Conservation (phyloP, 371 early-diverging fungal genomes). For the Mucor indicus region DNA sequence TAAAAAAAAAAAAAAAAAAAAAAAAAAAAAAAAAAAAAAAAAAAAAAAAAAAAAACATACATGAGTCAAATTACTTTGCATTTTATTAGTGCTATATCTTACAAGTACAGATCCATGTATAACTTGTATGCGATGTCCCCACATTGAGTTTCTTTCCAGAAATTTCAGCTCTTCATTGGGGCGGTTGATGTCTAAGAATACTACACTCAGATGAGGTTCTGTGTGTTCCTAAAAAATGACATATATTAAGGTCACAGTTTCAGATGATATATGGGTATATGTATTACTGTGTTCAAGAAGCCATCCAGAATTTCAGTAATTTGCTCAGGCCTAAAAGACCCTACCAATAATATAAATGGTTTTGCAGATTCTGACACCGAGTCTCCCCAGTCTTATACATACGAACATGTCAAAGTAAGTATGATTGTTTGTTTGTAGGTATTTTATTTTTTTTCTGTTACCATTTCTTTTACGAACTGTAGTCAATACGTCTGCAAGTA, state of each 20-base stretch:
- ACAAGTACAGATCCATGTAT: constrained; percentile 51
- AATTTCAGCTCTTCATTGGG: constrained; percentile 53
- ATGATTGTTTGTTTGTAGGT: not conserved
- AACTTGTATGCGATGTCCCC: constrained; percentile 39
- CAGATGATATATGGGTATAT: not conserved
- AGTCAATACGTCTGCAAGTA: constrained; percentile 55
- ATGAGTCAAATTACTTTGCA: no score
- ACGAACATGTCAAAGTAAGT: no score
- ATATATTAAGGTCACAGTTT: not conserved
- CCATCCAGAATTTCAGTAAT: constrained; percentile 60
- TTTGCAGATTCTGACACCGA: constrained; percentile 41
- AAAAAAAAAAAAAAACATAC: no score
- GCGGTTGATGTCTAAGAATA: constrained; percentile 54
- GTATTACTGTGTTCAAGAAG: constrained; percentile 56
- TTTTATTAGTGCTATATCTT: not conserved
- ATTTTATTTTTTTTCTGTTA: constrained; percentile 5
- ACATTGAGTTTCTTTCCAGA: constrained; percentile 38
- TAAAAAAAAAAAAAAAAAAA: not conserved
- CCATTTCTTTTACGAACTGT: constrained; percentile 53
- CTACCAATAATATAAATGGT: constrained; percentile 64
- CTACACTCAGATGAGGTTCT: constrained; percentile 44
- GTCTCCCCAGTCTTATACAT: constrained; percentile 37
- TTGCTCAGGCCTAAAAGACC: constrained; percentile 52
- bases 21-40: not conserved
- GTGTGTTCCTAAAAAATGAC: constrained; percentile 32